Conservation (phyloP, 2,329 filamentous ascomycete genomes). For the Ambrosiella cleistominuta region DNA sequence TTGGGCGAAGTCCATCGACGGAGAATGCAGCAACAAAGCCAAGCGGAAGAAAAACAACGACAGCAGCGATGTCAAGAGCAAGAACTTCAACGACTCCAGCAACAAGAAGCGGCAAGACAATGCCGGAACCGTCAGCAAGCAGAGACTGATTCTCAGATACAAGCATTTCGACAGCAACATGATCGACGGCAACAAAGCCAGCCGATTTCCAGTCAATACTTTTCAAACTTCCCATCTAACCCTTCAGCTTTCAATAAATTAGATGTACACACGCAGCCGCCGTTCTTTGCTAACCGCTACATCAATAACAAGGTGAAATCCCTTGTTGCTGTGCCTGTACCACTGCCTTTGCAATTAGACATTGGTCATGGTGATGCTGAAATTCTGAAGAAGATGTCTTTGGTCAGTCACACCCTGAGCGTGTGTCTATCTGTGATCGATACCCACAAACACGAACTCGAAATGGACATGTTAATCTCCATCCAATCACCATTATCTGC, state of each 20-base stretch:
- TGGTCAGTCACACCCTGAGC: conserved; percentile 10
- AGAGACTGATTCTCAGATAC: no score
- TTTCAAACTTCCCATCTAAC: neutral
- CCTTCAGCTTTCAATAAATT: neutral
- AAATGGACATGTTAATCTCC: conserved; percentile 6
- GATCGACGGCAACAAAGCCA: conserved; percentile 1
- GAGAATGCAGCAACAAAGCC: neutral
- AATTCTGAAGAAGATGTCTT: neutral
- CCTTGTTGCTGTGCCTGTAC: neutral
- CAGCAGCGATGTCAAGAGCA: neutral
- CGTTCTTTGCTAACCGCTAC: neutral
- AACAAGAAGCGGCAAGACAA: neutral
- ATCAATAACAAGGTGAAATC: neutral
- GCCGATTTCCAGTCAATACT: neutral
- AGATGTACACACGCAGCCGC: neutral
- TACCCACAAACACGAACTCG: conserved; percentile 7
- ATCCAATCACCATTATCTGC: conserved; percentile 14
- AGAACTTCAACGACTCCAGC: neutral
- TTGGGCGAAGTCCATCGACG: neutral
- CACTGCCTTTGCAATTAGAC: neutral
- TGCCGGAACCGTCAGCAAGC: no score
- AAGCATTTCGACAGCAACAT: neutral
- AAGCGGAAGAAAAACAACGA: neutral
- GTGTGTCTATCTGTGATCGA: conserved; percentile 9
- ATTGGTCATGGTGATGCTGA: neutral